Base-by-base conservation (phyloP, 768 basidiomycete genomes). In the Termitomyces sp. region DNA sequence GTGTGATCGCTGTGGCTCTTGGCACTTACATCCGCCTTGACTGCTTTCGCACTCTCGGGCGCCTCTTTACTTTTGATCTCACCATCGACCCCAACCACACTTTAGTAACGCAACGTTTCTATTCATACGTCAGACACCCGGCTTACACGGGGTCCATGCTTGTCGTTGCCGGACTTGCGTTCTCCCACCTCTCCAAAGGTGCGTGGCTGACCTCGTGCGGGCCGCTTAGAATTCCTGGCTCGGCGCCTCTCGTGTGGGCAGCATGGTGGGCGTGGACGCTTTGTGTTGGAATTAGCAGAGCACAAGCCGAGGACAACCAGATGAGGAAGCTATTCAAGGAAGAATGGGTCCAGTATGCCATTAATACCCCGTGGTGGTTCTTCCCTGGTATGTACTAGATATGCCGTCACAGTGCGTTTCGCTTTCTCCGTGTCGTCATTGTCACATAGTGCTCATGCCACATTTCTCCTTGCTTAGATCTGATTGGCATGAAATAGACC, bases 61-160 rank as follows among this genome's bases (percentile, higher is more conserved):
- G 70, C 14, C 63, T 78, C 49, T 80, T 80, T 62, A 79, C 79
- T 6, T 79, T 78, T 54, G 79, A 80, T 50, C 72, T 80, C 53
- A 77, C 75, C 41, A 65, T 80, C 23, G 73, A 74, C 45, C 75
- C 73, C 6, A 60, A 64, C 14, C 78, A 80, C 62, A 71, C 60
- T 53, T 66, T 81, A 35, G 67, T 81, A 35, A 78, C 77, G 6
- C 66, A 67, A 15, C 72, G 78, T 3, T 73, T 70, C 55, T 81
- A 81, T 63, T 26, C 64, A 14, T 73, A 73, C 37, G 79, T 80
- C 49, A 76, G 79, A 10, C 79, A 80, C 63, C 79, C 79, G 15
- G 68, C 77, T 0, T 79, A 79, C 58, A 73, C 75, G 0, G 79
- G 79, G 1, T 73, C 75, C n/a, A 67, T 80, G 55, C 66, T 79